Percentiles rank a stretch among this genome's conserved stretches.
These are phyloP conservation scores for Acanthochlamys bracteata DNA, from an alignment of 106 monocot genomes.

Conservation along the genomic window DNA sequence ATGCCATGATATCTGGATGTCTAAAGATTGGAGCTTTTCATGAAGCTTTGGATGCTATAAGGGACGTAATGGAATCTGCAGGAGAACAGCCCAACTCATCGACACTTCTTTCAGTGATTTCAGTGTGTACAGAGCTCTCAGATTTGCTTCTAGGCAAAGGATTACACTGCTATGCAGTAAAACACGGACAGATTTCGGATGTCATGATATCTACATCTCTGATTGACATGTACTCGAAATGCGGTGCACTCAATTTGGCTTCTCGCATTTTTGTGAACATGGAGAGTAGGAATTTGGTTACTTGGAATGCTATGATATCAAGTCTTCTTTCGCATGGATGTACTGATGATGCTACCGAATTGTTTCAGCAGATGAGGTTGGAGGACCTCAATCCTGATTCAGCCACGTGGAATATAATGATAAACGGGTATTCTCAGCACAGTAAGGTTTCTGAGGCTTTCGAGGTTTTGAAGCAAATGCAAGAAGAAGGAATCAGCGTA, in stretches of 20 bases:
- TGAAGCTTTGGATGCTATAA: slow-evolving; percentile 24
- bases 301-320: slow-evolving; percentile 40
- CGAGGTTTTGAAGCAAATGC: slow-evolving; percentile 22
- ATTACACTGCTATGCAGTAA: slow-evolving; percentile 28
- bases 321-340: slow-evolving; percentile 21
- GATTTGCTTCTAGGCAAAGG: slow-evolving; percentile 21
- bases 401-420: slow-evolving; percentile 33
- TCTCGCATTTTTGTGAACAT: slow-evolving; percentile 19
- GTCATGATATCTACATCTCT: slow-evolving; percentile 24
- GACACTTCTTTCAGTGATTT: slow-evolving; percentile 26
- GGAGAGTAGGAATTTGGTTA: slow-evolving; percentile 19
- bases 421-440: slow-evolving; percentile 14
- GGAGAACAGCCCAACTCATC: slow-evolving; percentile 11
- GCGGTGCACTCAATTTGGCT: slow-evolving; percentile 11
- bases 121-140: slow-evolving; percentile 21
- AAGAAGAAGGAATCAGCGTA: not conserved
- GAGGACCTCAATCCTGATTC: slow-evolving; percentile 21
- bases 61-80: slow-evolving; percentile 7
- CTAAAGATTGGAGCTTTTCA: slow-evolving; percentile 6
- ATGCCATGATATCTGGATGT: slow-evolving; percentile 38
- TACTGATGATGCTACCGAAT: slow-evolving; percentile 4
- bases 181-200: slow-evolving; percentile 6
- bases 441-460: slow-evolving; percentile 19
- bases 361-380: slow-evolving; percentile 13
- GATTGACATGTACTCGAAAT: slow-evolving; percentile 34